Percentiles rank a stretch among this genome's conserved stretches.
These are phyloP conservation scores for Pisolithus thermaeus DNA, from an alignment of 1,284 basidiomycete genomes.

Conservation along the genomic window DNA sequence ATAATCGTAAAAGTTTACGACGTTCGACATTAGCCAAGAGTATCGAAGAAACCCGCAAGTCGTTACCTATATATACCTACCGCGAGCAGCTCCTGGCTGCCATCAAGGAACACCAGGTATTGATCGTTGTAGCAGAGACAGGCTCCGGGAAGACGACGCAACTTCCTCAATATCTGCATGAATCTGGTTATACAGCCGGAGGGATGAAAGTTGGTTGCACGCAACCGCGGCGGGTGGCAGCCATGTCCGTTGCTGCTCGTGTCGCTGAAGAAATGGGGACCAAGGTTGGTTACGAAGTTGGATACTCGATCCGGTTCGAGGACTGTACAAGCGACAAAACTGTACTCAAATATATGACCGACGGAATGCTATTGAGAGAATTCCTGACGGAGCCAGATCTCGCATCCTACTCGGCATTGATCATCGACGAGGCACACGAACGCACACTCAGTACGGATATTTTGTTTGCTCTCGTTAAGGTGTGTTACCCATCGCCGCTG, in stretches of 20 bases:
- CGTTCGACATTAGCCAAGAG: constrained; percentile 54
- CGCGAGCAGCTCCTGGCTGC: constrained; percentile 86
- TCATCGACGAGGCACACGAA: constrained; percentile 97
- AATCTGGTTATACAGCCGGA: constrained; percentile 88
- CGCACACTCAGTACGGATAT: constrained; percentile 95
- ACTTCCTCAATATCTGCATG: constrained; percentile 95
- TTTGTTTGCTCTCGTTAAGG: constrained; percentile 94
- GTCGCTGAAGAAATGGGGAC: constrained; percentile 99
- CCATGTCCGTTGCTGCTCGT: constrained; percentile 98
- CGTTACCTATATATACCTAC: constrained; percentile 84
- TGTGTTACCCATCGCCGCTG: constrained; percentile 37
- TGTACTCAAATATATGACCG: constrained; percentile 97
- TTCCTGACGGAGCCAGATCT: constrained; percentile 95
- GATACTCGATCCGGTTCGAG: constrained; percentile 98
- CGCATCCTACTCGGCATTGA: constrained; percentile 86
- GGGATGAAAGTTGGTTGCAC: constrained; percentile 96
- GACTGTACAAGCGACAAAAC: constrained; percentile 99
- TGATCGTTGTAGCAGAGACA: constrained; percentile 91
- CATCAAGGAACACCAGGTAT: constrained; percentile 85
- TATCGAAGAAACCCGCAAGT: constrained; percentile 89
- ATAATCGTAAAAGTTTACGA: constrained; percentile 2
- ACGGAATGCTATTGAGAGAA: constrained; percentile 95
- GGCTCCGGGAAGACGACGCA: constrained; percentile 99
- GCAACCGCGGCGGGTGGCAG: constrained; percentile 96
- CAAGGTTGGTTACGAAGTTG: constrained; percentile 94